These are phyloP conservation scores for Colletotrichum sp. DNA, from an alignment of 2,329 filamentous ascomycete species.

Conservation along the genomic window DNA sequence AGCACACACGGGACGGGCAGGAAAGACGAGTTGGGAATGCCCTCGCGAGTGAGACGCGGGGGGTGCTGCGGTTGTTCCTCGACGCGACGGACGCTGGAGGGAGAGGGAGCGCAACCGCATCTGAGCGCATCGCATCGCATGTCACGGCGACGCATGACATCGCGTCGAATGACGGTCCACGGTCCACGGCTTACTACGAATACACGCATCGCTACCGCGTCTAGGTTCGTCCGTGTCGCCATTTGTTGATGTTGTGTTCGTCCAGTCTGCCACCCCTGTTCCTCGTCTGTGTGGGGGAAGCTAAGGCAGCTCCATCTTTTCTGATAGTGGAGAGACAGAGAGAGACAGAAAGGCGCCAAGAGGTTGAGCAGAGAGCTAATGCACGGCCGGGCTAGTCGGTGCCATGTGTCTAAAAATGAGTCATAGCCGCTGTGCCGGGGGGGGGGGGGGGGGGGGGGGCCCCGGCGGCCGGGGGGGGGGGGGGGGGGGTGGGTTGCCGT, in stretches of 20 bases:
- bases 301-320: neutral
- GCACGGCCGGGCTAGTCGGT: neutral
- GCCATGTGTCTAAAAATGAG: slow-evolving; percentile 38
- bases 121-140: neutral
- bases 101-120: neutral
- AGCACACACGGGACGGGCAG: neutral
- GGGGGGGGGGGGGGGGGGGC: no score
- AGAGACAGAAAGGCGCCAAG: neutral
- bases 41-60: slow-evolving; percentile 18
- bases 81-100: neutral
- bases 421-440: slow-evolving; percentile 31
- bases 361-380: neutral
- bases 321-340: neutral
- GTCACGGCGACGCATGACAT: slow-evolving; percentile 18
- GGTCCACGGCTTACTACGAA: neutral
- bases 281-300: neutral
- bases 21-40: slow-evolving; percentile 19
- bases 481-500: no score
- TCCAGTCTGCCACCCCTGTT: neutral
- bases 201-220: neutral
- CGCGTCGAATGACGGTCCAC: slow-evolving; percentile 6
- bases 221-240: neutral
- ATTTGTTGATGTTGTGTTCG: slow-evolving; percentile 16
- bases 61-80: neutral
- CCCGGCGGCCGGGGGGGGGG: no score